Conservation (phyloP, 1,284 basidiomycete genomes). For the Pseudozyma flocculosa region DNA sequence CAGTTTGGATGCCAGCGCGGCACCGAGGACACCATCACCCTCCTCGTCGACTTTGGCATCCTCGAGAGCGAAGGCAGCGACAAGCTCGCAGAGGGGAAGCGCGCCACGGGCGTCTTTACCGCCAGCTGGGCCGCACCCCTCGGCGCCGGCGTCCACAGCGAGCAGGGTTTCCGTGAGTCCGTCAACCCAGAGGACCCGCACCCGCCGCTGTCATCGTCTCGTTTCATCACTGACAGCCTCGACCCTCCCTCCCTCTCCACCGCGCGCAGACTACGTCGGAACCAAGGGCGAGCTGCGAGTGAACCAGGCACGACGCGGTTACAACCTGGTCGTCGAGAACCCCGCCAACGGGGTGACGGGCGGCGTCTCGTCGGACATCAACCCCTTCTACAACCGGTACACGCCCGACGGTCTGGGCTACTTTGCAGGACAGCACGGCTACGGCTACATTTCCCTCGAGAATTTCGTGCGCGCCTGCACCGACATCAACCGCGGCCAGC, state of each 20-base stretch:
- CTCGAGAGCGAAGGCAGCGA: conserved; percentile 67
- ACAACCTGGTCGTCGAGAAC: conserved; percentile 81
- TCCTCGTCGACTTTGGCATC: conserved; percentile 88
- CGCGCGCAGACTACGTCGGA: conserved; percentile 39
- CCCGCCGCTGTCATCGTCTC: no score
- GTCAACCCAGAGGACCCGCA: no score
- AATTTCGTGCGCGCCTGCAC: conserved; percentile 72
- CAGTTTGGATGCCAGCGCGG: conserved; percentile 78
- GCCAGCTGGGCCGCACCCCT: conserved; percentile 64
- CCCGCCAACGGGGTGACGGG: conserved; percentile 70
- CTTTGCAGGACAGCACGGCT: conserved; percentile 88
- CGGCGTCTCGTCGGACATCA: conserved; percentile 62
- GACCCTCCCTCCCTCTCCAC: no score
- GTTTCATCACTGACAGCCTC: no score
- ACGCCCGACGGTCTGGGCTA: conserved; percentile 84
- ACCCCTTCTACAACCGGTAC: conserved; percentile 95
- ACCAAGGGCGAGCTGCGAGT: conserved; percentile 79
- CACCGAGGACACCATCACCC: conserved; percentile 91
- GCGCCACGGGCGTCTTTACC: conserved; percentile 81
- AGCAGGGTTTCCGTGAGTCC: conserved; percentile 92
- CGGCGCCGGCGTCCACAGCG: conserved; percentile 68
- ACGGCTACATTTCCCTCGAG: conserved; percentile 84
- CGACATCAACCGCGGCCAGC: conserved; percentile 69
- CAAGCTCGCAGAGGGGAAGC: conserved; percentile 57
- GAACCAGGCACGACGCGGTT: conserved; percentile 89